Evolutionary conservation across 805 yeast species (phyloP), one percentile per base, ranked within the genome.

Genomic region (Saccharomycopsis olivae): DNA sequence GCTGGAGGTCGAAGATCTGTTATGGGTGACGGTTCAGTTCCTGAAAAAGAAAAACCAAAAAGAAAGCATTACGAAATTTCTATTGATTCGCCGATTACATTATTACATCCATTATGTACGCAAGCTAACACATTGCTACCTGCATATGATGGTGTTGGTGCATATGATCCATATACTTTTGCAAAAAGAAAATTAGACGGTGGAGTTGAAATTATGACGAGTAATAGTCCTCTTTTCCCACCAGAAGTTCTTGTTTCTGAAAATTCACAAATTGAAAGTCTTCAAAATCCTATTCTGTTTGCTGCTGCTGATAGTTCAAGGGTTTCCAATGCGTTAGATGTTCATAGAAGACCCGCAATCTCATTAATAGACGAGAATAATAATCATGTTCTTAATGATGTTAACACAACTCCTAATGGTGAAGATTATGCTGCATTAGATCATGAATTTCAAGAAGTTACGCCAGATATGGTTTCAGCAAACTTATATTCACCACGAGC

Each of bases 11-110:
- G 29, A 13, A 19, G 28, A 27, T 21, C 33, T 14, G 25, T 17
- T 19, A 18, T n/a, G 2, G n/a, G 18, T 9, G 14, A 28, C 17
- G 19, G 23, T 21, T 6, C n/a, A 10, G 16, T 4, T 18, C 9
- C 20, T 30, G 28, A 23, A 8, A 5, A 5, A 15, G 33, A 13
- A 8, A 52, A 38, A 55, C 59, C 18, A 46, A 50, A 19, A 41
- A 66, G 94, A 34, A 92, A 88, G 55, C 96, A 87, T 55, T 92
- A 82, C 55, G 99, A 92, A 61, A 83, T 92, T 33, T 78, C 86
- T 43, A 89, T 92, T 41, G 99, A 92, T 58, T 84, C 96, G 2
- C 98, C 98, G 3, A 77, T 92, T 44, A 94, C 83, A 52, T 66
- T 92, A 3, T 62, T 88, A 37, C 77, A 88, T 36, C 75, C 79